Evolutionary conservation across 495 filamentous ascomycete genomes (phyloP), one percentile per base, ranked within the genome.

Genomic region (Penicillium salamii): DNA sequence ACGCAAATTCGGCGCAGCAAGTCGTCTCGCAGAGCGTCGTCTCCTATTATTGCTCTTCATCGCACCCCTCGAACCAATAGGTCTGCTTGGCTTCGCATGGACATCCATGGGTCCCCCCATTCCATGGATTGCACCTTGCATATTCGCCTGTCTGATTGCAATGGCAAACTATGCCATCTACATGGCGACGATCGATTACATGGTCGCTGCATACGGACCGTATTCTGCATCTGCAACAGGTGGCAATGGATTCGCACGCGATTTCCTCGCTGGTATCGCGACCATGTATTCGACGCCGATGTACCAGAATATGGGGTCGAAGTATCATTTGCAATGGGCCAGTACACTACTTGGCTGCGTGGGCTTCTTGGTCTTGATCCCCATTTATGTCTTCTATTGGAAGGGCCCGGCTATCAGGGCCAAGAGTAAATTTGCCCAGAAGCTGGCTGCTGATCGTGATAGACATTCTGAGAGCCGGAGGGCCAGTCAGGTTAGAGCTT

Each of bases 141-240:
- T 85, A 15, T 83, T 82, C 37, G 70, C 72, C 1, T 71, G 72
- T 17, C 59, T 86, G n/a, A 82, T 88, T 46, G 83, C 81, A 7
- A 84, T 86, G 46, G 83, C 84, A 19, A 86, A 87, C 57, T 87
- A 86, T 53, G 73, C 76, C 38, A 86, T 88, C 54, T 87, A 88
- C 67, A 88, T 89, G 85, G 86, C 85, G 0, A 89, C 88, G 0
- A 87, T 90, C 49, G 87, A 91, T 54, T 91, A 91, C 69, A 90
- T 90, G 87, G 81, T 90, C n/a, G 82, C 79, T 34, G 79, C 85
- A 1, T 90, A 91, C 61, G 88, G 87, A 0, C 84, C 83, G 0
- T 90, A 89, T 63, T 83, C 85, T 20, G 85, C 88, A 3, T 90
- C 87, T 1, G 88, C 88, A 0, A 90, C 88, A 1, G 88, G 88